Base-by-base conservation (phyloP, 1,284 basidiomycete genomes). In the Wallemia ichthyophaga region DNA sequence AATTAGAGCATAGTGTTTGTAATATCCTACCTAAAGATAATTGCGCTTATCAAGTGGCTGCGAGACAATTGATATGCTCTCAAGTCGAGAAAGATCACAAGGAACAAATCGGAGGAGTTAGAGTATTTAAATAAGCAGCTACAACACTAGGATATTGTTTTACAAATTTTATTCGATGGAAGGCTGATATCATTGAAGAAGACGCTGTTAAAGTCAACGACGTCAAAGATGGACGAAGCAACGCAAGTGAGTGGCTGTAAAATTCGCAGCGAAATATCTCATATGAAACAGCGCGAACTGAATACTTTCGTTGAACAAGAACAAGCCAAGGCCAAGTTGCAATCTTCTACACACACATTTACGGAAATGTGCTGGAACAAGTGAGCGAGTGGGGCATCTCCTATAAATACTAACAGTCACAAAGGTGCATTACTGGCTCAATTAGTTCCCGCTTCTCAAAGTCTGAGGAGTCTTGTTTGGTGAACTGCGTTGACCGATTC, bases 311-410 rank as follows among this genome's bases (percentile, higher is more conserved):
- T 62, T 26, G 61, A 62, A 59, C 37, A 58, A 37, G 60, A 62
- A 58, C 60, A 62, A 37, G 23, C 57, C 24, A 58, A 60, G 32
- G 60, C 60, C 5, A 61, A 61, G 55, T 54, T 62, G 1, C 60
- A 61, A 53, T 57, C 58, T 15, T 58, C 59, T 32, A 62, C 60
- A 23, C 60, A 61, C 53, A 62, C 61, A 7, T 62, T 62, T 53
- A 62, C 61, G 13, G 27, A 33, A 11, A 61, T 61, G 60, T 62
- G 59, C 58, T 62, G 61, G 60, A 59, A 62, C 48, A 62, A 61
- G 61, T 62, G 28, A 9, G 60, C 27, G 15, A 1, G 15, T 25
- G 9, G 9, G 21, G 21, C 2, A 2, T 33, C 1, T 17, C 19
- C 37, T 27, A 26, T 24, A 26, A 19, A 15, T 25, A 19, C 55